Evolutionary conservation across 306 rosid species (phyloP).

Genomic region (Dryas octopetala): DNA sequence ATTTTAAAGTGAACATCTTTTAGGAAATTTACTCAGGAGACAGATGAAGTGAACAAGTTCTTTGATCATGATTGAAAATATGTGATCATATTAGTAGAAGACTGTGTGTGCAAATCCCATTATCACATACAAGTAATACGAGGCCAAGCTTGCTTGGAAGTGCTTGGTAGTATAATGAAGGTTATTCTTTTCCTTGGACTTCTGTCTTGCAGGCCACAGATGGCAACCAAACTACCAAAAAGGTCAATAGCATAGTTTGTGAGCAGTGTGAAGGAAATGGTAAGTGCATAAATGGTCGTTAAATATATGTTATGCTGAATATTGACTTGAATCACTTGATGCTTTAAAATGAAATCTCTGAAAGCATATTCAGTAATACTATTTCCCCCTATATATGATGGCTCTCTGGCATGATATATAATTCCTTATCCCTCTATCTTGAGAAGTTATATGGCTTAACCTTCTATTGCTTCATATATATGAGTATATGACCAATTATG

Average conservation of each 20-base stretch:
- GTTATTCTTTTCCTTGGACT: slow-evolving; percentile 12
- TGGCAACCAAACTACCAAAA: slow-evolving; percentile 38
- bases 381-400: not conserved
- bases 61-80: not conserved
- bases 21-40: not conserved
- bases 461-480: not conserved
- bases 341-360: not conserved
- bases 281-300: slow-evolving; percentile 33
- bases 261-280: slow-evolving; percentile 87
- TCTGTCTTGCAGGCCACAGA: slow-evolving; percentile 70
- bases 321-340: not conserved
- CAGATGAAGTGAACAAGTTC: not conserved
- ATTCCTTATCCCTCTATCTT: not conserved
- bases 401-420: not conserved
- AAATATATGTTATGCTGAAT: not conserved
- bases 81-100: not conserved
- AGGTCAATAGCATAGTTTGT: slow-evolving; percentile 58
- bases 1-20: not conserved
- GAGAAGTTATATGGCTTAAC: not conserved
- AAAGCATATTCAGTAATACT: not conserved
- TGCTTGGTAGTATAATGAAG: slow-evolving; percentile 9
- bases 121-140: slow-evolving; percentile 8
- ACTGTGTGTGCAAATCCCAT: not conserved
- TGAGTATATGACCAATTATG: not conserved
- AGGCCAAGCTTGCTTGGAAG: slow-evolving; percentile 21